Evolutionary conservation across 2,329 filamentous ascomycete genomes (phyloP).

Genomic region (Aspergillus pseudonomiae): DNA sequence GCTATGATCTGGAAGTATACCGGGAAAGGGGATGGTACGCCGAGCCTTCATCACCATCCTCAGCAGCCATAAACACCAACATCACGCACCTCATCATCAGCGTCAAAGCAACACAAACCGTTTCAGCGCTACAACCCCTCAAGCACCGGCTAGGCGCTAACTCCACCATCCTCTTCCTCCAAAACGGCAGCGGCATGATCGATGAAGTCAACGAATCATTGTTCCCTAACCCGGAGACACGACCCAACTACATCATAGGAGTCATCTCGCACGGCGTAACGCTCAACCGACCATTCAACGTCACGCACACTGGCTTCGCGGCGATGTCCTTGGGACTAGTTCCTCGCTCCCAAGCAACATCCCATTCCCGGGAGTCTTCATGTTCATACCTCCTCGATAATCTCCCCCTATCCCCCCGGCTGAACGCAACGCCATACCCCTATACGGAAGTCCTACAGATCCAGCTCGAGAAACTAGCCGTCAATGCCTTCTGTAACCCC

Average conservation of each 20-base stretch:
- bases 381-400: constrained; percentile 8
- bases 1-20: constrained; percentile 12
- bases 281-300: constrained; percentile 48
- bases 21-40: constrained; percentile 9
- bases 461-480: constrained; percentile 24
- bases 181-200: constrained; percentile 75
- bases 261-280: constrained; percentile 60
- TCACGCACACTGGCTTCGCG: constrained; percentile 57
- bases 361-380: neutral
- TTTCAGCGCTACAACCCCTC: constrained; percentile 63
- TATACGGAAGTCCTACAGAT: constrained; percentile 19
- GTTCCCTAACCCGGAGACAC: constrained; percentile 63
- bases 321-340: constrained; percentile 56
- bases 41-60: neutral
- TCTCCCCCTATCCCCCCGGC: constrained; percentile 9
- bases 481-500: constrained; percentile 24
- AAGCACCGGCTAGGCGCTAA: constrained; percentile 62
- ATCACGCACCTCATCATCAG: constrained; percentile 71
- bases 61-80: constrained; percentile 34
- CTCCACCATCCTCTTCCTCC: constrained; percentile 72
- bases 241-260: constrained; percentile 74
- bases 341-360: constrained; percentile 27
- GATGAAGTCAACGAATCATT: constrained; percentile 70
- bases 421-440: constrained; percentile 13
- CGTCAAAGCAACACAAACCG: constrained; percentile 69